Evolutionary conservation across 176 grass and related monocot species (phyloP).

Genomic region (Oryza brachyantha): DNA sequence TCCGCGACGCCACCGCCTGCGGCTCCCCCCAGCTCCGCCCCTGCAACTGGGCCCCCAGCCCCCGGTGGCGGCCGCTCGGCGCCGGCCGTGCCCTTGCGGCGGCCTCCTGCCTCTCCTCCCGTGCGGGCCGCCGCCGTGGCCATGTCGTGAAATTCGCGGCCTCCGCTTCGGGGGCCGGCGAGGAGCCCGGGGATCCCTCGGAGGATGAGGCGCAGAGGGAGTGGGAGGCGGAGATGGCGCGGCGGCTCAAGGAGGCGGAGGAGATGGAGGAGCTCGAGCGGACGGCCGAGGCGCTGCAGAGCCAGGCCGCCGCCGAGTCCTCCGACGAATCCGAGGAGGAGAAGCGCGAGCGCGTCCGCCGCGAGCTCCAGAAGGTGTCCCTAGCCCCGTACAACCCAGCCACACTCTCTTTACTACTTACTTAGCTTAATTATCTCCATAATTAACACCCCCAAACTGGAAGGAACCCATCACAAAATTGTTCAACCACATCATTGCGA

Average conservation of each 20-base stretch:
- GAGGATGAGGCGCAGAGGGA: conserved; percentile 23
- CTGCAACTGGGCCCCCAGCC: conserved; percentile 28
- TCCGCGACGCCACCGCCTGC: conserved; percentile 8
- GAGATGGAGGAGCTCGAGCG: conserved; percentile 96
- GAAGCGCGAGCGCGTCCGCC: conserved; percentile 86
- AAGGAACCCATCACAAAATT: background rate
- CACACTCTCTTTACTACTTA: background rate
- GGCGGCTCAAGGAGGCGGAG: conserved; percentile 73
- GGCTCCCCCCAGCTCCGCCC: conserved; percentile 12
- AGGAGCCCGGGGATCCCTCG: conserved; percentile 26
- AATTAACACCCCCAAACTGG: background rate
- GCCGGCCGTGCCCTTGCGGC: too few species aligned
- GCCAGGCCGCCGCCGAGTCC: conserved; percentile 43
- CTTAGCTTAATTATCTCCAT: background rate
- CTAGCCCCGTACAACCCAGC: background rate
- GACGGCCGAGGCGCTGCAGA: conserved; percentile 73
- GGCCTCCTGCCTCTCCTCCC: background rate
- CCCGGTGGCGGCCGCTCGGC: background rate
- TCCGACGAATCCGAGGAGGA: conserved; percentile 80
- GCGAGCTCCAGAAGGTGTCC: conserved; percentile 93
- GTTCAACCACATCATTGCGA: background rate
- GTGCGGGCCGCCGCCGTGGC: background rate
- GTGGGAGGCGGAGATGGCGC: conserved; percentile 63
- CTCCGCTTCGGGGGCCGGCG: conserved; percentile 41
- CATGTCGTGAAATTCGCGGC: conserved; percentile 26